Evolutionary conservation across 768 basidiomycete species (phyloP).

Genomic region (Suillus sp.): DNA sequence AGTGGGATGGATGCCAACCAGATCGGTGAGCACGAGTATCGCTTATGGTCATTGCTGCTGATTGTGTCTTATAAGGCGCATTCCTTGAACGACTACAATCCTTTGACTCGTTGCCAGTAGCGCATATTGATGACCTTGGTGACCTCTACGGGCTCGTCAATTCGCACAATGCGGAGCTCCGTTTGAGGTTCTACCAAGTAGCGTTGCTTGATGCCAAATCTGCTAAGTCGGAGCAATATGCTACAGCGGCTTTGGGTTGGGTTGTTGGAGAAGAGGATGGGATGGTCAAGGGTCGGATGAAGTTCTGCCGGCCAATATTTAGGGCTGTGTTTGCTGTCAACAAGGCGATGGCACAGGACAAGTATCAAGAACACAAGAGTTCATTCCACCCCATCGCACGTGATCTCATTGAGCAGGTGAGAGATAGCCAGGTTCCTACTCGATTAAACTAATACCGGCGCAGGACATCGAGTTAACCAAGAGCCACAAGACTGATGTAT

Average conservation of each 20-base stretch:
- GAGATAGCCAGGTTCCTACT: constrained; percentile 6
- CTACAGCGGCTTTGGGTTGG: constrained; percentile 61
- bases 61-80: constrained; percentile 50
- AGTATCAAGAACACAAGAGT: constrained; percentile 48
- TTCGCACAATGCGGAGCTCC: constrained; percentile 75
- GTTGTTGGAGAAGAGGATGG: constrained; percentile 61
- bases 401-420: constrained; percentile 74
- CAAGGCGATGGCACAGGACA: constrained; percentile 48
- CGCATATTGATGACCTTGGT: constrained; percentile 63
- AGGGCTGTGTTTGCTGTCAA: constrained; percentile 56
- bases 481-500: neutral
- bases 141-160: constrained; percentile 44
- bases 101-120: constrained; percentile 58
- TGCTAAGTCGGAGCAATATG: constrained; percentile 51
- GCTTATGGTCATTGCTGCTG: neutral
- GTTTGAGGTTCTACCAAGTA: constrained; percentile 75
- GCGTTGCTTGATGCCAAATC: constrained; percentile 56
- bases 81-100: constrained; percentile 81
- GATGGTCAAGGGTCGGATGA: constrained; percentile 78
- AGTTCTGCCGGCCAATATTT: constrained; percentile 77
- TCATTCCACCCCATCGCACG: constrained; percentile 79
- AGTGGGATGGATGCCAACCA: constrained; percentile 72
- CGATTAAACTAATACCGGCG: neutral
- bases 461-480: constrained; percentile 7
- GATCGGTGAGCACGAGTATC: constrained; percentile 50